Conservation (phyloP, 2,329 filamentous ascomycete species). For the Scedosporium aurantiacum region DNA sequence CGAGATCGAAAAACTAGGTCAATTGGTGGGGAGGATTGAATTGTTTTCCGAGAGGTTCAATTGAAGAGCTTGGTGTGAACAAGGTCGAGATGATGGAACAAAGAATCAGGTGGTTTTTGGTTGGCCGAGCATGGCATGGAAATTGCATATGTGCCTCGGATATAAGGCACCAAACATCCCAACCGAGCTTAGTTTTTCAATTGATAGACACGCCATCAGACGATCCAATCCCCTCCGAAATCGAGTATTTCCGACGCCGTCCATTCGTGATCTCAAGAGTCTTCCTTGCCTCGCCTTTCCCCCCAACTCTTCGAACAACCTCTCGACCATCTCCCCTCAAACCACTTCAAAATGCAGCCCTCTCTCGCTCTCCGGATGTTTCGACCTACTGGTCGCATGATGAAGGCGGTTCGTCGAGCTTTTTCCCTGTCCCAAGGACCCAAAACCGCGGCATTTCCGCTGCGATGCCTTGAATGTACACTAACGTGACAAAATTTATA, state of each 20-base stretch:
- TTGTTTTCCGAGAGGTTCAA: slow-evolving; percentile 2
- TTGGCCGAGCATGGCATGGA: slow-evolving; percentile 7
- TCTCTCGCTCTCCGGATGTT: slow-evolving; percentile 57
- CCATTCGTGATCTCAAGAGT: slow-evolving; percentile 2
- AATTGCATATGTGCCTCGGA: slow-evolving; percentile 11
- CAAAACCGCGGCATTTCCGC: slow-evolving; percentile 8
- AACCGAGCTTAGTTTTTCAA: slow-evolving; percentile 16
- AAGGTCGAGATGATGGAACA: not conserved
- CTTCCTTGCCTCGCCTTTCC: slow-evolving; percentile 8
- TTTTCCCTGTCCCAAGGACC: slow-evolving; percentile 14
- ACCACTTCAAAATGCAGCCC: slow-evolving; percentile 46
- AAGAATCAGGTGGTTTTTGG: slow-evolving; percentile 28
- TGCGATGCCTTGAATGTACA: not conserved
- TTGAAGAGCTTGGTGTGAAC: slow-evolving; percentile 5
- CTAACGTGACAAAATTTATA: not conserved
- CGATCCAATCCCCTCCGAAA: slow-evolving; percentile 5
- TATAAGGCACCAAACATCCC: slow-evolving; percentile 20
- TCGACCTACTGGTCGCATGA: slow-evolving; percentile 54
- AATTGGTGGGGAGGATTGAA: not conserved
- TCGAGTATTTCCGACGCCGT: not conserved
- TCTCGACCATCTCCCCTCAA: not conserved
- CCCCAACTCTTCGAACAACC: slow-evolving; percentile 15
- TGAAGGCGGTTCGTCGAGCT: slow-evolving; percentile 59
- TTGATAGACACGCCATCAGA: not conserved
- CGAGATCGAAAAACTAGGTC: not conserved